A percentile compares a stretch with the other conserved stretches of the same genome.
Conservation (phyloP, 805 yeast genomes). For the Lipomyces yamanashiensis region DNA sequence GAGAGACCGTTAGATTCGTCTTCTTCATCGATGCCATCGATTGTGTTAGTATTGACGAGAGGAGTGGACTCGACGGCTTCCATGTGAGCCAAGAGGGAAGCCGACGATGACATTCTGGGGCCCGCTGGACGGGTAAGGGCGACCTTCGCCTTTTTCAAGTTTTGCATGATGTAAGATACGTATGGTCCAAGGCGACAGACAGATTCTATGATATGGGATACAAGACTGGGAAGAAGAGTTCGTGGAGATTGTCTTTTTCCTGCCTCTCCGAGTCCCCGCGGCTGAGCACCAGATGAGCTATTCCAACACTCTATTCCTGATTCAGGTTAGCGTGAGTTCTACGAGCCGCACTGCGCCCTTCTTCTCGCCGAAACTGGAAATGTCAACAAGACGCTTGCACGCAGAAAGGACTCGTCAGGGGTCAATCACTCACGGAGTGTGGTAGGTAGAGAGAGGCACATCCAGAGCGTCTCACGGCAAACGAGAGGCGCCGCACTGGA, state of each 20-base stretch:
- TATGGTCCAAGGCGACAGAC: background rate
- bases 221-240: background rate
- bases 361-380: background rate
- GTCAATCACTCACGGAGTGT: too few species aligned
- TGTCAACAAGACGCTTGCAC: background rate
- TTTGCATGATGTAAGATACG: conserved; percentile 9
- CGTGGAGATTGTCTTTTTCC: background rate
- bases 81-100: conserved; percentile 11
- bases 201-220: background rate
- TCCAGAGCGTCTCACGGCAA: too few species aligned
- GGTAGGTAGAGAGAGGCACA: too few species aligned
- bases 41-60: conserved; percentile 6
- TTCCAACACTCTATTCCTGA: background rate
- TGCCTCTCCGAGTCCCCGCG: background rate
- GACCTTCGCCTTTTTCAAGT: conserved; percentile 24
- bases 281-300: background rate
- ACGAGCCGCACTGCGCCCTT: conserved; percentile 7
- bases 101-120: conserved; percentile 15
- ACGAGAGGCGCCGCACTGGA: background rate
- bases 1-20: conserved; percentile 17
- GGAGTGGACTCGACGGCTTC: conserved; percentile 21
- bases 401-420: too few species aligned
- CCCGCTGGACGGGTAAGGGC: conserved; percentile 25
- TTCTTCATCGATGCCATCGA: conserved; percentile 1
- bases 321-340: background rate